phyloP scores from a whole-genome alignment of 352 stramenopile species.

The Pythium plurisporium region DNA sequence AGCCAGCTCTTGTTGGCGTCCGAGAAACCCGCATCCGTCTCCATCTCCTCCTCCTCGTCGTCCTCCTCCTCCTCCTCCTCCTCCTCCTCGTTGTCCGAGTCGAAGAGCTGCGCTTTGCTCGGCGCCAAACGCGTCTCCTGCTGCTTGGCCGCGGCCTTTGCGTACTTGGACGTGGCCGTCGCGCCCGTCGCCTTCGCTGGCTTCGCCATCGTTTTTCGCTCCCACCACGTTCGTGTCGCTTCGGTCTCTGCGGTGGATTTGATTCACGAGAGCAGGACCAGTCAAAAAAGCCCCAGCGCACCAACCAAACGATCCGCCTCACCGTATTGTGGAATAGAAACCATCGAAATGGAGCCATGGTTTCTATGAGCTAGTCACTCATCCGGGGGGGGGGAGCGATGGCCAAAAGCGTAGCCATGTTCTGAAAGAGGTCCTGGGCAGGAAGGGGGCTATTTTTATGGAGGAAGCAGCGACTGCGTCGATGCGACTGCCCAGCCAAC shows the following conservation, averaged over 20 bases:
- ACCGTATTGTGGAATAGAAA: slow-evolving; percentile 6
- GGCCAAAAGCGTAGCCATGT: slow-evolving; percentile 13
- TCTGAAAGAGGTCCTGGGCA: slow-evolving; percentile 1
- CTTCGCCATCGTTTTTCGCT: slow-evolving; percentile 13
- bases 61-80: slow-evolving; percentile 40
- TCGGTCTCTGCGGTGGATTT: no score
- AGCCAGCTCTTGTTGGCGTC: slow-evolving; percentile 86
- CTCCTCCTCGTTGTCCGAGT: slow-evolving; percentile 52
- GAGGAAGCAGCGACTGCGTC: no score
- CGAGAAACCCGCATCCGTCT: slow-evolving; percentile 54
- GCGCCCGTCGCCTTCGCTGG: slow-evolving; percentile 24
- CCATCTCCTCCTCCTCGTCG: slow-evolving; percentile 36
- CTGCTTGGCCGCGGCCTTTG: slow-evolving; percentile 74
- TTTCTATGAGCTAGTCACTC: slow-evolving; percentile 2
- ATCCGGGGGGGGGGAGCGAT: no score
- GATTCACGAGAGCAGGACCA: no score
- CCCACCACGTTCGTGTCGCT: no score
- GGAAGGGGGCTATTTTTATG: no score
- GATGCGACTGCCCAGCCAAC: no score
- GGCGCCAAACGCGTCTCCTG: slow-evolving; percentile 24
- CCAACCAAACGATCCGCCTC: slow-evolving; percentile 8
- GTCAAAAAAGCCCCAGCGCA: slow-evolving; percentile 9
- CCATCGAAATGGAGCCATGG: slow-evolving; percentile 15
- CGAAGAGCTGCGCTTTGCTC: slow-evolving; percentile 54
- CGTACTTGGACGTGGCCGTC: slow-evolving; percentile 60